phyloP scores from a whole-genome alignment of 306 rosid species.

The Carpinus fangiana region DNA sequence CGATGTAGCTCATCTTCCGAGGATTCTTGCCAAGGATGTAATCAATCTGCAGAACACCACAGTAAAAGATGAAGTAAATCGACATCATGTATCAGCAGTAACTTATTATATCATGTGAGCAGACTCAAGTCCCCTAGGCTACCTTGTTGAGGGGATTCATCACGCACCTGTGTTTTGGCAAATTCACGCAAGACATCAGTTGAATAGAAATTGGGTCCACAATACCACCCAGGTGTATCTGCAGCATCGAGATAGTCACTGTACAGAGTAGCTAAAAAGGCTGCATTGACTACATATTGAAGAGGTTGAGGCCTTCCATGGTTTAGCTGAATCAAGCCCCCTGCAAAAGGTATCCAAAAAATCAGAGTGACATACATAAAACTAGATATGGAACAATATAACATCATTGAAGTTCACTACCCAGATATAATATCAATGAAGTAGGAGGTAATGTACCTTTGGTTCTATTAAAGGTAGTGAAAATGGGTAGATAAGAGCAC shows the following conservation, averaged over 20 bases:
- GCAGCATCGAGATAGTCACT: conserved; percentile 98
- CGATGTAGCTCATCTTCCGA: conserved; percentile 81
- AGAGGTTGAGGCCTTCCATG: conserved; percentile 98
- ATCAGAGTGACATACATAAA: conserved; percentile 6
- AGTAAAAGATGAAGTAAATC: neutral
- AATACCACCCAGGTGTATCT: conserved; percentile 98
- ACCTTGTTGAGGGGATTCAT: conserved; percentile 1
- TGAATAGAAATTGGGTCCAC: conserved; percentile 95
- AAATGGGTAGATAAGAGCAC: conserved; percentile 94
- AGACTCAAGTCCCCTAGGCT: conserved; percentile 11
- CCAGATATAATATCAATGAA: conserved; percentile 5
- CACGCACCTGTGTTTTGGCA: conserved; percentile 77
- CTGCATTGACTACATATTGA: conserved; percentile 93
- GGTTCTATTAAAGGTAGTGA: conserved; percentile 89
- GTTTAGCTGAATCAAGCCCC: conserved; percentile 89
- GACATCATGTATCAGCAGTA: neutral
- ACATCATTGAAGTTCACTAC: conserved; percentile 3
- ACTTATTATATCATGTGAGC: neutral
- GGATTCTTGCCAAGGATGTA: conserved; percentile 95
- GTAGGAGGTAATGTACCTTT: conserved; percentile 52
- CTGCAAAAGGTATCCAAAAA: conserved; percentile 41
- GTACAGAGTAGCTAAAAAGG: conserved; percentile 86
- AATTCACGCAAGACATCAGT: conserved; percentile 79
- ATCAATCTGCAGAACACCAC: conserved; percentile 63
- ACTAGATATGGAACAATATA: conserved; percentile 7